Base-by-base conservation (phyloP, 2,329 filamentous ascomycete species). In the Pyrenophora seminiperda region DNA sequence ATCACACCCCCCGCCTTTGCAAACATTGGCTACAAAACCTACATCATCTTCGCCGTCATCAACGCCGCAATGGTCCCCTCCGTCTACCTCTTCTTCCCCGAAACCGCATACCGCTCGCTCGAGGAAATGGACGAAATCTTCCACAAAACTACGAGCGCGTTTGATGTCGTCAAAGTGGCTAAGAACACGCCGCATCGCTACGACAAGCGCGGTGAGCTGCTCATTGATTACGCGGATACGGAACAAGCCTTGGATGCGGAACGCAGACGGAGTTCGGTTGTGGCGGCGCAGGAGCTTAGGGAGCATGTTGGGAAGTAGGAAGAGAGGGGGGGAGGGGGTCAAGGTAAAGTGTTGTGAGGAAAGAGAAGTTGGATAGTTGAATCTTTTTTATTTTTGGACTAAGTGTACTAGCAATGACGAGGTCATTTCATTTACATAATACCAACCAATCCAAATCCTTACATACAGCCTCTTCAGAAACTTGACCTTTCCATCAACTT, bases 81-180 rank as follows among this genome's bases (percentile, higher is more conserved):
- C 6, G 78, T 81, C 39, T 85, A 83, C 71, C 81, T 83, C 71
- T 83, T 84, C 75, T 84, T 83, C 66, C 83, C 82, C 0, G 83
- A 85, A 62, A 85, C 82, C 2, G 81, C 81, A 7, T 79, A 78
- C 47, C 77, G 61, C 32, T 72, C 69, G 3, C 58, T 71, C 3
- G 68, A 72, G 37, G 68, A 71, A 41, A 71, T 71, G 65, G 86
- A 90, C 62, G 78, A 82, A 49, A 85, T 89, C 58, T 87, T 88
- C 76, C 77, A 77, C 66, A 82, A 82, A 54, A 79, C 79, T 1
- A 73, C 68, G 19, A 78, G 73, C 17, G 66, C 79, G 41, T 80
- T 82, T 54, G 65, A 76, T 14, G 75, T 81, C 3, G 79, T 83
- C 18, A 70, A 73, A 43, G 72, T 81, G 20, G 82, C 82, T 2